Evolutionary conservation across 169 alveolate species (phyloP), one percentile per base, ranked within the genome.

Genomic region (Theileria parva): DNA sequence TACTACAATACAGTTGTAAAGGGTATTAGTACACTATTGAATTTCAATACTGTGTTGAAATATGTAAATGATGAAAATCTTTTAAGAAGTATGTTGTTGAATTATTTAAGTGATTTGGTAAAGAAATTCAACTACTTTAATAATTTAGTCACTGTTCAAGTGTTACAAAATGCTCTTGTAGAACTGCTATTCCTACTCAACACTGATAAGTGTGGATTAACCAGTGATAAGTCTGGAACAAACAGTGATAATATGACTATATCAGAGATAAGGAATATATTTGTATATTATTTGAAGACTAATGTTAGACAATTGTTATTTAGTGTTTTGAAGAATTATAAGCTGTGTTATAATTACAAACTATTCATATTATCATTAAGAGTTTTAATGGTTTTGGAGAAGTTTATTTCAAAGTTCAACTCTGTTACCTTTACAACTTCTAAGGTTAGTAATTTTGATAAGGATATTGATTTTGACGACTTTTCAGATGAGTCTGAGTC

Each of bases 51-150:
- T 0, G 68, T 85, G 30, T 1, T 75, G 28, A 67, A 84, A 8
- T 85, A 77, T 39, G 50, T 85, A 5, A 83, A 87, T 2, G 77
- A 61, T 27, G 86, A 75, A 13, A 73, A 79, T 17, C 17, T 77
- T 8, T 55, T 79, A 37, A 71, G 81, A 15, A 66, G 50, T n/a
- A 72, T 85, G 17, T 23, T 85, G 50, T 70, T 85, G 57, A 53
- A 50, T 8, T 77, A 85, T 61, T 39, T 63, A 21, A 63, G 19
- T 30, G 53, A 63, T 17, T 39, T 63, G 71, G 50, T 63, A 8
- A 63, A 63, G 50, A 63, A 63, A 63, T 21, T 63, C 39, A 63
- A 63, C 71, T 9, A 63, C 71, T 39, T 28, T 7, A 63, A 30
- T 21, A 63, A 63, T 39, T 32, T 28, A 39, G 5, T 63, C 39